Evolutionary conservation across 2,329 filamentous ascomycete species (phyloP).

Genomic region (Arthroderma sp.): DNA sequence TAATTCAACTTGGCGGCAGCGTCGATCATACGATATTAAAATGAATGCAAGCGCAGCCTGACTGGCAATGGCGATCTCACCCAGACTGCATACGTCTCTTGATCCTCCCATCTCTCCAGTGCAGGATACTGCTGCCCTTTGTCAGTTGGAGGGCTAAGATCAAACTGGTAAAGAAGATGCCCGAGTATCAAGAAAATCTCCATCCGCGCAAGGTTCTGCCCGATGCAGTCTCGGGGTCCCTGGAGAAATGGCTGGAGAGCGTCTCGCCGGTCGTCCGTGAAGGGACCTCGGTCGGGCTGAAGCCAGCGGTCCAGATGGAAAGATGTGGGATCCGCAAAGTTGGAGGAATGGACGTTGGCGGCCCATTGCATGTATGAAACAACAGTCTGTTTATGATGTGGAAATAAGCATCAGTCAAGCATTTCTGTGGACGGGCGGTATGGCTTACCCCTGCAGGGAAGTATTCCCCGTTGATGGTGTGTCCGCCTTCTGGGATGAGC

Average conservation of each 20-base stretch:
- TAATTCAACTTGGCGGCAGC: too few relatives aligned
- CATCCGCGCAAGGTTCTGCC: conserved; percentile 15
- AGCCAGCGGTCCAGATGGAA: conserved; percentile 23
- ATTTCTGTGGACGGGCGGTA: background rate
- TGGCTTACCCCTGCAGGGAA: conserved; percentile 1
- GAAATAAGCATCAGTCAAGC: background rate
- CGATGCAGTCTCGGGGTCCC: conserved; percentile 25
- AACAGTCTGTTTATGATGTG: background rate
- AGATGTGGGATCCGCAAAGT: background rate
- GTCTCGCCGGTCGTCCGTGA: conserved; percentile 13
- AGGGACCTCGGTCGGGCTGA: conserved; percentile 3
- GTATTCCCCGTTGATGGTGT: background rate
- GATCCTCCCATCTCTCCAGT: too few relatives aligned
- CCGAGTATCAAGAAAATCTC: conserved; percentile 1
- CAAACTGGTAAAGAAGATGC: conserved; percentile 1
- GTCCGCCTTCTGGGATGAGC: conserved; percentile 16
- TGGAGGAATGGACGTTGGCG: background rate
- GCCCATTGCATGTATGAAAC: background rate
- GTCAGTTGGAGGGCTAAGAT: background rate
- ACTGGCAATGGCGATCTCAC: too few relatives aligned
- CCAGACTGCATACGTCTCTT: too few relatives aligned
- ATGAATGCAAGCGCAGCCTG: too few relatives aligned
- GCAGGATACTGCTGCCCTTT: background rate
- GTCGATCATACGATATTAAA: too few relatives aligned
- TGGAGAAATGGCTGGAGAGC: conserved; percentile 23